Evolutionary conservation across 768 basidiomycete genomes (phyloP).

Genomic region (Omphalotus guepiniiformis): DNA sequence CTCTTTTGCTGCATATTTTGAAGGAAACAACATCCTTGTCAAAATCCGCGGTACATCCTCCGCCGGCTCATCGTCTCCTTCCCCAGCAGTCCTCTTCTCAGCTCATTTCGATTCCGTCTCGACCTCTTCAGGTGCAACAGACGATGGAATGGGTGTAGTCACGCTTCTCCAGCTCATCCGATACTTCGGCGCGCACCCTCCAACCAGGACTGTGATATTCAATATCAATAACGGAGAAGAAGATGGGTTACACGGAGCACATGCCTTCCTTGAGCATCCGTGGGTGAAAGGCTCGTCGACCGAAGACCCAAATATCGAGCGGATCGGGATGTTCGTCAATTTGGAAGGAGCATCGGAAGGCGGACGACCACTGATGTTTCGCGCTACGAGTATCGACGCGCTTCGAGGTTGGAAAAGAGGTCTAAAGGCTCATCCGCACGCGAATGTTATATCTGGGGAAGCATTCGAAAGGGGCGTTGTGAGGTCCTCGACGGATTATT

Average conservation of each 20-base stretch:
- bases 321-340: conserved; percentile 61
- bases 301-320: background rate
- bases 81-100: conserved; percentile 55
- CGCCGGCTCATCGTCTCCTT: background rate
- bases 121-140: conserved; percentile 69
- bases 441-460: conserved; percentile 65
- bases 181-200: conserved; percentile 45
- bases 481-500: conserved; percentile 70
- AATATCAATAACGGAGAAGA: conserved; percentile 89
- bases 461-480: conserved; percentile 62
- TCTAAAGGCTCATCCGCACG: conserved; percentile 63
- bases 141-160: conserved; percentile 71
- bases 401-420: conserved; percentile 45
- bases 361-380: conserved; percentile 76
- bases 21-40: conserved; percentile 51
- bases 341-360: conserved; percentile 79
- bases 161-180: conserved; percentile 64
- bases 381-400: conserved; percentile 56
- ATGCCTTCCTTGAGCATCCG: conserved; percentile 64
- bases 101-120: conserved; percentile 84
- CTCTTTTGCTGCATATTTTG: conserved; percentile 35
- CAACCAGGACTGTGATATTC: conserved; percentile 64
- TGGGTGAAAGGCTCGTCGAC: conserved; percentile 35
- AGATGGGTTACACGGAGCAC: conserved; percentile 69
- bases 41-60: conserved; percentile 26